A percentile compares a stretch with the other conserved stretches of the same genome.
Evolutionary conservation across 2,329 filamentous ascomycete species (phyloP).

Genomic region (Xylogone sp.): DNA sequence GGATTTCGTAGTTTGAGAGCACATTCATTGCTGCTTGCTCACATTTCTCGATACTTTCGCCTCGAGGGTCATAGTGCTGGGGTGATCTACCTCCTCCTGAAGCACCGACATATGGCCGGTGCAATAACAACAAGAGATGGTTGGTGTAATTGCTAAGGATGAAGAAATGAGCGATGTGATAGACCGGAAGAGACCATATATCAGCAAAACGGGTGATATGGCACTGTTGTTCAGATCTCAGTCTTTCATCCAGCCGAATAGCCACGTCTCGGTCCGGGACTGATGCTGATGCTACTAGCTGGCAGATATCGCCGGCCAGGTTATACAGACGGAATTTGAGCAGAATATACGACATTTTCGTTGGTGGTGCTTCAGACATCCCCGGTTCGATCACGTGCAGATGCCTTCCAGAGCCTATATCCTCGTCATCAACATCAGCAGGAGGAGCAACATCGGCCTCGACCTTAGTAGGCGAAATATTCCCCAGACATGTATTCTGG

Average conservation of each 20-base stretch:
- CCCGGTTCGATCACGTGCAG: not conserved
- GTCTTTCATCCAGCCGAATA: not conserved
- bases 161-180: not conserved
- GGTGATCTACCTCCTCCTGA: not conserved
- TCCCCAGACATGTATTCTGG: conserved; percentile 9
- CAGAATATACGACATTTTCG: conserved; percentile 13
- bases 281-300: not conserved
- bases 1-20: not conserved
- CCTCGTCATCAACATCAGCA: conserved; percentile 7
- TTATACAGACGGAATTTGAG: conserved; percentile 14
- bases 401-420: not conserved
- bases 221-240: not conserved
- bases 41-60: not conserved
- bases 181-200: not conserved
- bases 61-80: not conserved
- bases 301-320: conserved; percentile 7
- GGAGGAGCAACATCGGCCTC: not conserved
- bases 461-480: conserved; percentile 2
- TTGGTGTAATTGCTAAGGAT: not conserved
- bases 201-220: not conserved
- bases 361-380: not conserved
- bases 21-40: not conserved
- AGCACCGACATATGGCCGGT: not conserved
- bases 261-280: not conserved
- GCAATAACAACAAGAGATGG: not conserved